phyloP scores from a whole-genome alignment of 2,329 filamentous ascomycete species.

The Aspergillus thermomutatus region DNA sequence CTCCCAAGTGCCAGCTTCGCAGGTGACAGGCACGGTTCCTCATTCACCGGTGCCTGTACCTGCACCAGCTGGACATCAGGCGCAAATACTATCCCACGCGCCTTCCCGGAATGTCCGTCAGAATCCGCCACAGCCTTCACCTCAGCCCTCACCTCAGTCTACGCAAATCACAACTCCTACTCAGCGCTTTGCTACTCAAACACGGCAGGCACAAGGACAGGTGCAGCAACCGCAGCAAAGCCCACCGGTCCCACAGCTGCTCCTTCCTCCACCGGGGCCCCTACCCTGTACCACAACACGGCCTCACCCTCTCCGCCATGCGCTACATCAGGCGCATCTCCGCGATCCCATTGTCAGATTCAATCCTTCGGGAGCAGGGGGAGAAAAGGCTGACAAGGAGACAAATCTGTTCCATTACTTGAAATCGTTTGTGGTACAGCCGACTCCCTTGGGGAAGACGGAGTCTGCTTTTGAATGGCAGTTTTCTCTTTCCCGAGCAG shows the following conservation, averaged over 20 bases:
- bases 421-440: constrained; percentile 28
- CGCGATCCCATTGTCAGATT: constrained; percentile 49
- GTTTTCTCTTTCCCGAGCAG: constrained; percentile 32
- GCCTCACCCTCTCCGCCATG: constrained; percentile 45
- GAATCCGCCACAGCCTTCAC: neutral
- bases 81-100: neutral
- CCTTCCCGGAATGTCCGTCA: neutral
- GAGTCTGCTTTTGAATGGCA: constrained; percentile 28
- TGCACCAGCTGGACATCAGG: neutral
- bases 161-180: neutral
- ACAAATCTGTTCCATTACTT: constrained; percentile 37
- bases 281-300: constrained; percentile 36
- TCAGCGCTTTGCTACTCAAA: neutral
- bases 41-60: neutral
- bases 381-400: constrained; percentile 19
- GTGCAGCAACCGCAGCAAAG: neutral
- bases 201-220: neutral
- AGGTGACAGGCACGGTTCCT: neutral
- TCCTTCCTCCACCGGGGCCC: constrained; percentile 37
- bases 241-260: neutral
- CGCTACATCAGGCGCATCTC: constrained; percentile 59
- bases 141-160: neutral
- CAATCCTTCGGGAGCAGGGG: constrained; percentile 16
- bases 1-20: neutral
- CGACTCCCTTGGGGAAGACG: constrained; percentile 25